Evolutionary conservation across 1,284 basidiomycete genomes (phyloP).

Genomic region (Cutaneotrichosporon dermatis): DNA sequence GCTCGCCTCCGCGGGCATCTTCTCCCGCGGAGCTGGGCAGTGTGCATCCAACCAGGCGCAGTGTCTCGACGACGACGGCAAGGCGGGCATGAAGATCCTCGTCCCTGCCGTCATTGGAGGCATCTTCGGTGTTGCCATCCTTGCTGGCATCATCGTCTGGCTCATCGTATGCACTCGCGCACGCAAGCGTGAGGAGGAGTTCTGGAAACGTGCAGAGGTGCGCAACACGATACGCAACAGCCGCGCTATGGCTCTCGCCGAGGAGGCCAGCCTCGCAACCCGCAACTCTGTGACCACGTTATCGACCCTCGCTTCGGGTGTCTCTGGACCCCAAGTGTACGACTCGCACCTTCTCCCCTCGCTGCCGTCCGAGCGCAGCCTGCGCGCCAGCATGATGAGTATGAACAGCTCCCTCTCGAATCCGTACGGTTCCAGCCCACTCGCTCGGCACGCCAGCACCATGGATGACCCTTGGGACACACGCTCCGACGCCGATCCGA

Average conservation of each 20-base stretch:
- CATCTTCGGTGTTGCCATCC: background rate
- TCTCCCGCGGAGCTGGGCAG: too few species aligned
- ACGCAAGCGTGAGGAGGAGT: background rate
- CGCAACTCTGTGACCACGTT: background rate
- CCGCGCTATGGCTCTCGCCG: background rate
- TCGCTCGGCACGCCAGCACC: background rate
- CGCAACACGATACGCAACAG: constrained; percentile 3
- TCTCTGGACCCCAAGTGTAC: background rate
- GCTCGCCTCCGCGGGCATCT: too few species aligned
- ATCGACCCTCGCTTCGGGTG: background rate
- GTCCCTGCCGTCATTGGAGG: constrained; percentile 1
- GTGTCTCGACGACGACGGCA: background rate
- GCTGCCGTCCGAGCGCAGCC: background rate
- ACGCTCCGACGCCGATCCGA: background rate
- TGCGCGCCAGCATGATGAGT: constrained; percentile 3
- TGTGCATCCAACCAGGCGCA: too few species aligned
- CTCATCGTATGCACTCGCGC: background rate
- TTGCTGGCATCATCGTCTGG: background rate
- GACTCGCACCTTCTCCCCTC: background rate
- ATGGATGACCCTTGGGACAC: constrained; percentile 3
- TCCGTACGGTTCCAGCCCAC: constrained; percentile 3
- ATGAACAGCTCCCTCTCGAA: background rate
- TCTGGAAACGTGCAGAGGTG: constrained; percentile 3
- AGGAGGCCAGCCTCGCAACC: background rate
- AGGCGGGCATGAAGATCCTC: background rate